Base-by-base conservation (phyloP, 2,329 filamentous ascomycete genomes). In the Colletotrichum tofieldiae region DNA sequence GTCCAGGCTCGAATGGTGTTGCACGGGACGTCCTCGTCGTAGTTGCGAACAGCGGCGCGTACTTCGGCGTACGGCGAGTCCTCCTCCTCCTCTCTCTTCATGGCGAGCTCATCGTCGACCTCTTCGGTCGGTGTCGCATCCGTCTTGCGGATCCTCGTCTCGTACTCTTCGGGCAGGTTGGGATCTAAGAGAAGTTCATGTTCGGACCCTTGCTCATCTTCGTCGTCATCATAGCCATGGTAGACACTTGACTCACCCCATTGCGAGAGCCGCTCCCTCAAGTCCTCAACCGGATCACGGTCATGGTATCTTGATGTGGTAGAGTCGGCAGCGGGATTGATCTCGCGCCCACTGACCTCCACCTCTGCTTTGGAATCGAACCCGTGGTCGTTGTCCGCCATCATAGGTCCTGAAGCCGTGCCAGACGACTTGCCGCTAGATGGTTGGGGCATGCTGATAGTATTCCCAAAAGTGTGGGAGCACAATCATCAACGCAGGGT, bases 21-120 rank as follows among this genome's bases (percentile, higher is more conserved):
- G 81, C 89, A 91, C 1, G 91, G 91, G 35, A 92, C 78, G 58
- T 91, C 87, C 75, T 92, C 88, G 78, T 93, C 91, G 75, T 88
- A 89, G 78, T 92, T 92, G 64, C 85, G 84, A 3, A 92, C 90
- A 9, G 91, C 90, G 43, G 91, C 90, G 58, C 89, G 85, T 60
- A 92, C 90, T 79, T 93, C 91, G 37, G 90, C 87, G 76, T 93
- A 93, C 0, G 91, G 91, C 2, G 91, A 93, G 78, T 91, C 83
- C 71, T 90, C 88, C 39, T 83, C 80, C 8, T 86, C 84, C 43
- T 84, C 83, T 4, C 77, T 80, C n/a, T 82, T 79, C 67, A 83
- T 84, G 8, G 77, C 59, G 29, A 74, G 32, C 32, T 75, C 71
- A 29, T 83, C 80, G 59, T 80, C 79, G 39, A 77, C 78, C 63